These are phyloP conservation scores for Chrysanthemum lavandulifolium DNA, from an alignment of 129 eudicot genomes.

Conservation along the genomic window DNA sequence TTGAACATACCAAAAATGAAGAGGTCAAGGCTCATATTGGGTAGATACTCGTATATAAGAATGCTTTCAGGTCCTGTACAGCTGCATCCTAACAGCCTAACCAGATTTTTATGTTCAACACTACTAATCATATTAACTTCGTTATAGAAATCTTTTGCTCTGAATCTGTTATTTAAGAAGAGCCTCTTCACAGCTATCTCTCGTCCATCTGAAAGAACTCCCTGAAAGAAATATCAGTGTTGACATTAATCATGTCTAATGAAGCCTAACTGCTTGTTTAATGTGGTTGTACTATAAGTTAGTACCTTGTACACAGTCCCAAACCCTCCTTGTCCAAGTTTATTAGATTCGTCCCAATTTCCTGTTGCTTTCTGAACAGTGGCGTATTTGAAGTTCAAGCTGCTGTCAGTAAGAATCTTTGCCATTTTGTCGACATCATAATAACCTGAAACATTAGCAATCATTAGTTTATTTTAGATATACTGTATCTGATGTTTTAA, in stretches of 20 bases:
- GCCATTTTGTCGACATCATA: conserved; percentile 48
- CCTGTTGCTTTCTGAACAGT: conserved; percentile 70
- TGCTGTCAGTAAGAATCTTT: conserved; percentile 54
- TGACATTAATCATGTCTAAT: background rate
- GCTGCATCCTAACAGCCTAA: conserved; percentile 72
- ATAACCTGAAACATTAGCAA: conserved; percentile 28
- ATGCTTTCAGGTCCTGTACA: conserved; percentile 83
- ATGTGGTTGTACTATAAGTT: background rate
- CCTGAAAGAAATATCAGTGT: conserved; percentile 30
- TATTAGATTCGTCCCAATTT: conserved; percentile 64
- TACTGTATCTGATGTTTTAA: background rate
- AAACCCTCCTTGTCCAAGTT: conserved; percentile 85
- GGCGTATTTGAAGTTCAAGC: conserved; percentile 76
- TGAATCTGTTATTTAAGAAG: conserved; percentile 67
- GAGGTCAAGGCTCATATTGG: conserved; percentile 70
- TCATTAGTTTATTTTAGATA: background rate
- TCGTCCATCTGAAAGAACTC: conserved; percentile 75
- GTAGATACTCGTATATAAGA: conserved; percentile 71
- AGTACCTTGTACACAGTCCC: conserved; percentile 82
- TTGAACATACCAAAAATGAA: conserved; percentile 57
- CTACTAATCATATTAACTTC: conserved; percentile 77
- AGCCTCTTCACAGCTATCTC: conserved; percentile 95
- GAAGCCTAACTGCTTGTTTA: too few species aligned
- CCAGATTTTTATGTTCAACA: conserved; percentile 72
- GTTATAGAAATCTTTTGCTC: conserved; percentile 87